Evolutionary conservation across 805 yeast species (phyloP).

Genomic region (Candida tammaniensis): DNA sequence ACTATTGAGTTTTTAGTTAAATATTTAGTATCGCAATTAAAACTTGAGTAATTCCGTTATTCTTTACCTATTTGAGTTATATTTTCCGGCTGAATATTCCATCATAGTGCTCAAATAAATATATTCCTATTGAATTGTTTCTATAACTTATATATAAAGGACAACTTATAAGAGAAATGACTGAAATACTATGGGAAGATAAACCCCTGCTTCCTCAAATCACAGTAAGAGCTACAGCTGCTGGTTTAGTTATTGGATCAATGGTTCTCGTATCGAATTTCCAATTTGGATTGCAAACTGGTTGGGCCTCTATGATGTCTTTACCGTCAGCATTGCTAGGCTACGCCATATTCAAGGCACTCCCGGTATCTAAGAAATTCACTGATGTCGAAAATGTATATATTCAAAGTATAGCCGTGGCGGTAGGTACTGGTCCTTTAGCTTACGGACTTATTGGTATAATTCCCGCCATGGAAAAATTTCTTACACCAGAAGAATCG

Average conservation of each 20-base stretch:
- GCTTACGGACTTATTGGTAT: constrained; percentile 96
- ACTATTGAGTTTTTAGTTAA: too few relatives aligned
- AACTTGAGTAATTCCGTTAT: too few relatives aligned
- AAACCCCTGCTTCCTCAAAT: constrained; percentile 40
- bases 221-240: constrained; percentile 68
- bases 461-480: constrained; percentile 91
- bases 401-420: constrained; percentile 90
- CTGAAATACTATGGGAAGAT: neutral
- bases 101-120: too few relatives aligned
- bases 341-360: constrained; percentile 71
- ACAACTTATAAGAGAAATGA: too few relatives aligned
- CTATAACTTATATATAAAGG: too few relatives aligned
- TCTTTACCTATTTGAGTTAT: too few relatives aligned
- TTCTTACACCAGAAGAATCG: constrained; percentile 73
- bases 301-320: constrained; percentile 99
- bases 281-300: constrained; percentile 95
- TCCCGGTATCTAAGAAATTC: constrained; percentile 41
- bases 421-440: constrained; percentile 96
- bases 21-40: too few relatives aligned
- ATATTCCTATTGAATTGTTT: too few relatives aligned
- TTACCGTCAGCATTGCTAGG: constrained; percentile 89
- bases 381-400: constrained; percentile 94
- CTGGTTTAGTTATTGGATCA: constrained; percentile 84
- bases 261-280: constrained; percentile 84
- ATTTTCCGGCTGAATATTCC: too few relatives aligned